phyloP scores from a whole-genome alignment of 495 filamentous ascomycete species.

The Aspergillus nanangensis region DNA sequence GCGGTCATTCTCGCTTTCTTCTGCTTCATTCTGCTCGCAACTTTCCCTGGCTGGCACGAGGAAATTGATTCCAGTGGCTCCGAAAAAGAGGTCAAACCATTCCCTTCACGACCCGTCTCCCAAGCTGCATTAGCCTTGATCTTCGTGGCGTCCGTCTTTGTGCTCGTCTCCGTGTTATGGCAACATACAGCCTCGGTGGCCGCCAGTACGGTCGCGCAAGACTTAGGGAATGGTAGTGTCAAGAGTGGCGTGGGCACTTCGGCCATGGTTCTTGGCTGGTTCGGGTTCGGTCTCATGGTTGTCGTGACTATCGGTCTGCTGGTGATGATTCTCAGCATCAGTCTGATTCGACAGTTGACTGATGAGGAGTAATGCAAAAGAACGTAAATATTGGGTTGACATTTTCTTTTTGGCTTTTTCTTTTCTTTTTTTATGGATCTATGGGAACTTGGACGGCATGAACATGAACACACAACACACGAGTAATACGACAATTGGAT shows the following conservation, averaged over 20 bases:
- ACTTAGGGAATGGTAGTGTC: slow-evolving; percentile 92
- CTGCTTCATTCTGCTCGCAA: slow-evolving; percentile 65
- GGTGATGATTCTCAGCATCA: slow-evolving; percentile 92
- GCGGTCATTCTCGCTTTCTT: slow-evolving; percentile 67
- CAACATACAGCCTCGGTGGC: slow-evolving; percentile 92
- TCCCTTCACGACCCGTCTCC: slow-evolving; percentile 64
- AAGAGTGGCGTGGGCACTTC: slow-evolving; percentile 82
- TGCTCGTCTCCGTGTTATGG: slow-evolving; percentile 67
- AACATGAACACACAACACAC: slow-evolving; percentile 28
- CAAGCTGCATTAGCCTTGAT: slow-evolving; percentile 64
- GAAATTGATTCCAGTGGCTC: slow-evolving; percentile 52
- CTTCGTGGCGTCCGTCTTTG: slow-evolving; percentile 63
- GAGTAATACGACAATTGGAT: slow-evolving; percentile 23
- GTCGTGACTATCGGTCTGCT: slow-evolving; percentile 91
- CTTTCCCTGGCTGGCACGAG: slow-evolving; percentile 71
- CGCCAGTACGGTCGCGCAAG: slow-evolving; percentile 86
- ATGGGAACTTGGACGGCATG: slow-evolving; percentile 11
- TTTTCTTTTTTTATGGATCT: slow-evolving; percentile 11
- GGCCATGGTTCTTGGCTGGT: slow-evolving; percentile 97
- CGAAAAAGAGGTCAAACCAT: slow-evolving; percentile 59
- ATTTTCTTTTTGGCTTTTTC: slow-evolving; percentile 13
- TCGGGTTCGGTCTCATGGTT: slow-evolving; percentile 86
- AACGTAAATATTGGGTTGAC: slow-evolving; percentile 2
- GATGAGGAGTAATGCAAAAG: slow-evolving; percentile 35
- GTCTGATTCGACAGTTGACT: slow-evolving; percentile 55